Conservation (phyloP, 116 monocot genomes). For the Trichopus zeylanicus region DNA sequence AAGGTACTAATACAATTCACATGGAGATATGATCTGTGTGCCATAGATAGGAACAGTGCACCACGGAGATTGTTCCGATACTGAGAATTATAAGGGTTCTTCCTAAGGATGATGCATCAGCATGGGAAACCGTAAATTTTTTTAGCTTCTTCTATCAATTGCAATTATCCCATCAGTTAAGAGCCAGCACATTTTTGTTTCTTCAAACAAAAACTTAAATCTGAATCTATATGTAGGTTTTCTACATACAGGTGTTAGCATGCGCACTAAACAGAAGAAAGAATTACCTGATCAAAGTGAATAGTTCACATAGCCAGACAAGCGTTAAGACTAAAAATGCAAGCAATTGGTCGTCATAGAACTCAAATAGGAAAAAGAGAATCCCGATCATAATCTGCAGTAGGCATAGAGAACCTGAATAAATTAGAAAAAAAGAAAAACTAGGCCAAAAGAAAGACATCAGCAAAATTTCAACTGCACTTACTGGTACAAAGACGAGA, state of each 20-base stretch:
- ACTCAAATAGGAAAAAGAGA: constrained; percentile 95
- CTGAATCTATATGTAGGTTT: background rate
- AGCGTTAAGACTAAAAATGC: constrained; percentile 93
- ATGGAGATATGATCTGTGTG: no score
- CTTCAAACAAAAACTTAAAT: no score
- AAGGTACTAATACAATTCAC: no score
- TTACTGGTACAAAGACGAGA: constrained; percentile 95
- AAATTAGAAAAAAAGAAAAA: background rate
- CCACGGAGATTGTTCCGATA: no score
- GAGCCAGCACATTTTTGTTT: no score
- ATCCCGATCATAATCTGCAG: constrained; percentile 99
- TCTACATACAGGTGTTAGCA: background rate
- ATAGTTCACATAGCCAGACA: constrained; percentile 97
- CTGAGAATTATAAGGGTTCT: no score
- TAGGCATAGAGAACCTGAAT: background rate
- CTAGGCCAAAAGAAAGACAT: background rate
- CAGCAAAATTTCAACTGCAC: constrained; percentile 6
- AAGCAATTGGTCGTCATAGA: constrained; percentile 96
- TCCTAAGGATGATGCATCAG: no score
- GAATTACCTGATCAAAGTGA: constrained; percentile 91
- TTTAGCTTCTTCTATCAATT: no score
- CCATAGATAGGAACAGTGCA: no score
- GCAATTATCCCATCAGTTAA: no score
- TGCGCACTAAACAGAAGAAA: background rate
- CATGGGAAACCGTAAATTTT: no score